A percentile compares a stretch with the other conserved stretches of the same genome.
These are phyloP conservation scores for Chloromonas sp. DNA, from an alignment of 163 green algal genomes.

Conservation along the genomic window DNA sequence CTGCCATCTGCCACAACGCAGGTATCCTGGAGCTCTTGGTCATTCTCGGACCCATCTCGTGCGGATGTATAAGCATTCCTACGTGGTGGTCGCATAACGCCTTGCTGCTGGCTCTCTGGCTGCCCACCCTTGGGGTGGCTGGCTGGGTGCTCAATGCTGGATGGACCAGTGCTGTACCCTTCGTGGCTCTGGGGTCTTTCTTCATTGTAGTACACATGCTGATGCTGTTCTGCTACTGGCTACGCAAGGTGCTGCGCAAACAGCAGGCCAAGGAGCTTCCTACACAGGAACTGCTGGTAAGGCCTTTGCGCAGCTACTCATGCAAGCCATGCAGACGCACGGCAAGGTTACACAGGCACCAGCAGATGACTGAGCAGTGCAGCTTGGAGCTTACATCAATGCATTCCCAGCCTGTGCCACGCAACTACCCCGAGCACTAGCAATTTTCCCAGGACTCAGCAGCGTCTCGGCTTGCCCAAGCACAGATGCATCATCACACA, in stretches of 20 bases:
- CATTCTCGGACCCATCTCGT: background rate
- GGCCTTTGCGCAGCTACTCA: background rate
- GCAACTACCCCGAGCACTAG: too few species aligned
- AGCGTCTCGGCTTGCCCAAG: too few species aligned
- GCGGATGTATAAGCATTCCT: background rate
- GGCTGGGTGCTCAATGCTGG: background rate
- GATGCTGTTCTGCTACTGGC: background rate
- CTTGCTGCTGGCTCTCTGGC: background rate
- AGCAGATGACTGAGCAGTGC: too few species aligned
- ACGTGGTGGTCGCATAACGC: background rate
- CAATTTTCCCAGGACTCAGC: too few species aligned
- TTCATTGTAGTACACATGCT: background rate
- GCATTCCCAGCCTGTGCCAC: too few species aligned
- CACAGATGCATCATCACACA: too few species aligned
- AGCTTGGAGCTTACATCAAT: too few species aligned
- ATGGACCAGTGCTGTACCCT: background rate
- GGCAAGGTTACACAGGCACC: too few species aligned
- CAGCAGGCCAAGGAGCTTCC: background rate
- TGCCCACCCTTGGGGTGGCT: background rate
- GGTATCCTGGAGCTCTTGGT: background rate
- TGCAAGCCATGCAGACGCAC: too few species aligned
- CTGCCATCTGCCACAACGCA: background rate
- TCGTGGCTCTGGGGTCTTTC: background rate
- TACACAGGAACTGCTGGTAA: background rate
- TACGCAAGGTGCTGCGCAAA: background rate